phyloP scores from a whole-genome alignment of 2,329 filamentous ascomycete species.

The Verticillium klebahnii region DNA sequence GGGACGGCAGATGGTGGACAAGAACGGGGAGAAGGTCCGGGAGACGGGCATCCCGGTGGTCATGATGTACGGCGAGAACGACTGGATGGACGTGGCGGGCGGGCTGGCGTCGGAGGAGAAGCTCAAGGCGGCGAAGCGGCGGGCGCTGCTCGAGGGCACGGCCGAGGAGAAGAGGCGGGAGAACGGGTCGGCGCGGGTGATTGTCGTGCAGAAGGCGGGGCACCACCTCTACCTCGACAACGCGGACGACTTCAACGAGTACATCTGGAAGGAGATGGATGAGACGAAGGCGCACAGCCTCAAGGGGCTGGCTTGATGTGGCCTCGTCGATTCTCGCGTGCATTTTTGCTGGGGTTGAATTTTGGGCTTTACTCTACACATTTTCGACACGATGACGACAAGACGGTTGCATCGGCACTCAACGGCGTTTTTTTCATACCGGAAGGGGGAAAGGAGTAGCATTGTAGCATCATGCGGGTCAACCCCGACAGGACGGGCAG shows the following conservation, averaged over 20 bases:
- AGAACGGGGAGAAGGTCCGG: slow-evolving; percentile 17
- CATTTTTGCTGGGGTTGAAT: neutral
- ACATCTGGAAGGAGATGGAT: slow-evolving; percentile 48
- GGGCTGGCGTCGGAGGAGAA: slow-evolving; percentile 77
- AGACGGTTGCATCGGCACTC: neutral
- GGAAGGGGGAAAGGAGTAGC: neutral
- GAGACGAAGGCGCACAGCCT: slow-evolving; percentile 29
- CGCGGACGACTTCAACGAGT: slow-evolving; percentile 51
- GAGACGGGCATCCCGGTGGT: slow-evolving; percentile 76
- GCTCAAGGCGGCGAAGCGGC: slow-evolving; percentile 62
- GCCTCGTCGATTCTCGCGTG: neutral
- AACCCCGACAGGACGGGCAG: neutral
- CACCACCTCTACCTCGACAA: slow-evolving; percentile 60
- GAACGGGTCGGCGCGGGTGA: slow-evolving; percentile 76
- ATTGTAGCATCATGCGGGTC: neutral
- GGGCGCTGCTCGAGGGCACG: slow-evolving; percentile 56
- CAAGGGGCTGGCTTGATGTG: neutral
- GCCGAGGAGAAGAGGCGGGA: slow-evolving; percentile 66
- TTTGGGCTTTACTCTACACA: neutral
- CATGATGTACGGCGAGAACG: slow-evolving; percentile 94
- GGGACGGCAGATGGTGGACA: slow-evolving; percentile 61
- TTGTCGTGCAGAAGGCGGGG: slow-evolving; percentile 63
- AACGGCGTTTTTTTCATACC: neutral
- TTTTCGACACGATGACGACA: neutral
- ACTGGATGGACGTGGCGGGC: slow-evolving; percentile 97